Percentiles rank a stretch among this genome's conserved stretches.
Evolutionary conservation across 2,329 filamentous ascomycete genomes (phyloP).

Genomic region (Alternaria arborescens): DNA sequence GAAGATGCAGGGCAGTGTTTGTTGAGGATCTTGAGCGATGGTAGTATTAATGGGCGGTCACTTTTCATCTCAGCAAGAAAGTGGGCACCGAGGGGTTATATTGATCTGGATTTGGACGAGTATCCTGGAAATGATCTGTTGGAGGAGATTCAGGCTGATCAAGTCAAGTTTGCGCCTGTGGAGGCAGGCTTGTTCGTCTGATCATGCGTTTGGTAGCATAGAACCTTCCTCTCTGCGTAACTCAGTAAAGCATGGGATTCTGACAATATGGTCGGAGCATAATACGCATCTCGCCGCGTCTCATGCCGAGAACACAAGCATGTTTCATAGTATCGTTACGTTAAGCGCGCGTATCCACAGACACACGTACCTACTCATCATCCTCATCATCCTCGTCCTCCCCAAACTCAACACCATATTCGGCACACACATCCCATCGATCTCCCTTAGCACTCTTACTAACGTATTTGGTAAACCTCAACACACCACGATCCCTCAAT

Average conservation of each 20-base stretch:
- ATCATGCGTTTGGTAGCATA: background rate
- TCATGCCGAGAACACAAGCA: background rate
- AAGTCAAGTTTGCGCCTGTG: slow-evolving; percentile 9
- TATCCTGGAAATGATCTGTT: slow-evolving; percentile 10
- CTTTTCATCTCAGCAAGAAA: slow-evolving; percentile 15
- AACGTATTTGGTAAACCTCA: slow-evolving; percentile 97
- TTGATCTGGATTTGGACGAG: slow-evolving; percentile 16
- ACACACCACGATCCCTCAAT: slow-evolving; percentile 81
- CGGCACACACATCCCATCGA: slow-evolving; percentile 87
- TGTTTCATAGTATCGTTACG: background rate
- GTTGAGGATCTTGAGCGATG: slow-evolving; percentile 12
- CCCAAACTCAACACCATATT: slow-evolving; percentile 73
- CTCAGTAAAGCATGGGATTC: background rate
- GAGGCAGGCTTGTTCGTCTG: background rate
- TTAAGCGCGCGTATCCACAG: background rate
- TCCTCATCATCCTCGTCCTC: slow-evolving; percentile 58
- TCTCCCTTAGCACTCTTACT: slow-evolving; percentile 83
- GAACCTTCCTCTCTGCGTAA: background rate
- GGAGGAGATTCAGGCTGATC: slow-evolving; percentile 17
- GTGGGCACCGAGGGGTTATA: slow-evolving; percentile 17
- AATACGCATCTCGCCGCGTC: background rate
- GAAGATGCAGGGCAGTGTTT: slow-evolving; percentile 15
- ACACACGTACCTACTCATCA: slow-evolving; percentile 18
- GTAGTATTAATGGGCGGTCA: slow-evolving; percentile 8
- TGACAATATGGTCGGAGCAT: background rate